Evolutionary conservation across 2,329 filamentous ascomycete species (phyloP).

Genomic region (Knufia petricola): DNA sequence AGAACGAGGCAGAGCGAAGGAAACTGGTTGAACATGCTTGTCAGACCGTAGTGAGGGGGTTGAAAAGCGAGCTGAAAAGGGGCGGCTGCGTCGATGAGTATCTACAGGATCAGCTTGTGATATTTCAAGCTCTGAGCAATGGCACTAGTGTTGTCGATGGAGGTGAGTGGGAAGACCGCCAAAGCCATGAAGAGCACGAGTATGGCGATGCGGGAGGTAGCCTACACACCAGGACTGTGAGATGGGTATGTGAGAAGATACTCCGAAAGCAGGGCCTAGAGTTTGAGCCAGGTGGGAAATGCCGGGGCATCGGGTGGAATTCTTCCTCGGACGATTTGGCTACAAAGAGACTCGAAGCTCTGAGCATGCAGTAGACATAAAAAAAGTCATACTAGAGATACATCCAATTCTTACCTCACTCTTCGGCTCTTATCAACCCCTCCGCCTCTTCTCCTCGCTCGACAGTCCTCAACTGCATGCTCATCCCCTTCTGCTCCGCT

Average conservation of each 20-base stretch:
- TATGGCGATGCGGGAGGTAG: constrained; percentile 19
- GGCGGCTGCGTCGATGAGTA: constrained; percentile 45
- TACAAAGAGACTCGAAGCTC: neutral
- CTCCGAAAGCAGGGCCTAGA: constrained; percentile 19
- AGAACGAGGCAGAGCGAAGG: constrained; percentile 19
- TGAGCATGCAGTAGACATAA: too few relatives aligned
- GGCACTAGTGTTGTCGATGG: constrained; percentile 30
- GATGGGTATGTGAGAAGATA: constrained; percentile 36
- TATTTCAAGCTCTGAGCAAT: constrained; percentile 48
- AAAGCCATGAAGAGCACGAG: constrained; percentile 11
- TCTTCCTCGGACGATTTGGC: neutral
- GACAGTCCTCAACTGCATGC: neutral
- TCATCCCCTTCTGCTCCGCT: constrained; percentile 10
- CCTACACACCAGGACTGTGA: constrained; percentile 35
- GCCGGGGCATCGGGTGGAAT: constrained; percentile 4
- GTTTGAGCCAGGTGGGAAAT: constrained; percentile 5
- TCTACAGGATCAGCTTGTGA: constrained; percentile 50
- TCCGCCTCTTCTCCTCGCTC: neutral
- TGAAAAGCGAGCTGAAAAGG: constrained; percentile 38
- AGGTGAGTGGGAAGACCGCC: constrained; percentile 13
- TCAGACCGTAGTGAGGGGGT: constrained; percentile 34
- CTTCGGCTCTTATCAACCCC: neutral
- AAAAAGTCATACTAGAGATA: neutral
- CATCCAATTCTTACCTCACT: neutral
- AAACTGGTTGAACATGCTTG: constrained; percentile 28